Percentiles rank a stretch among this genome's conserved stretches.
These are phyloP conservation scores for Dorcoceras hygrometricum DNA, from an alignment of 257 asterid genomes.

Conservation along the genomic window DNA sequence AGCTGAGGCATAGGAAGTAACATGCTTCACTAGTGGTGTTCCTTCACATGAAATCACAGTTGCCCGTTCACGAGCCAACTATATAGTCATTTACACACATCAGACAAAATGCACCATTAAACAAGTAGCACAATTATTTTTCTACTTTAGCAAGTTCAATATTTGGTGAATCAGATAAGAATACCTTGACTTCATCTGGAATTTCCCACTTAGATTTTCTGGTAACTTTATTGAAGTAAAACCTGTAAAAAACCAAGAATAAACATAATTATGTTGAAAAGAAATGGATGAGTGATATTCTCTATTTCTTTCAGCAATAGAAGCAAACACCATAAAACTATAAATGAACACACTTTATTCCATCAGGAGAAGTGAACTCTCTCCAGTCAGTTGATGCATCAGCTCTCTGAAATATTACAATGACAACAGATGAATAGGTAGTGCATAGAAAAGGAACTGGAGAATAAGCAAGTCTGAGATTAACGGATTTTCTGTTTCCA, in stretches of 20 bases:
- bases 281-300: constrained; percentile 12
- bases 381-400: constrained; percentile 96
- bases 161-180: constrained; percentile 27
- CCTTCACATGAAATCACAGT: constrained; percentile 35
- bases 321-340: constrained; percentile 18
- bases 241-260: constrained; percentile 42
- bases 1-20: constrained; percentile 35
- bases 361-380: constrained; percentile 66
- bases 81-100: constrained; percentile 21
- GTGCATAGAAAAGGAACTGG: constrained; percentile 17
- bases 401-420: constrained; percentile 67
- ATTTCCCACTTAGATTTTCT: constrained; percentile 76
- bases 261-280: constrained; percentile 17
- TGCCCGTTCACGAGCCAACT: constrained; percentile 73
- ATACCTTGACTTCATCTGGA: constrained; percentile 89
- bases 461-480: constrained; percentile 6
- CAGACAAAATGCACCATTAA: constrained; percentile 19
- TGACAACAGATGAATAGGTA: constrained; percentile 19
- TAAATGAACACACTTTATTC: constrained; percentile 57
- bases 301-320: constrained; percentile 9
- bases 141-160: constrained; percentile 15
- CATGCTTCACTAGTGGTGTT: constrained; percentile 37
- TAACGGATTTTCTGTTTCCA: neutral
- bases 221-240: constrained; percentile 63
- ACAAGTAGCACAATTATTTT: constrained; percentile 7